Percentiles rank a stretch among this genome's conserved stretches.
These are phyloP conservation scores for Dichomitus squalens DNA, from an alignment of 1,284 basidiomycete species.

Conservation along the genomic window DNA sequence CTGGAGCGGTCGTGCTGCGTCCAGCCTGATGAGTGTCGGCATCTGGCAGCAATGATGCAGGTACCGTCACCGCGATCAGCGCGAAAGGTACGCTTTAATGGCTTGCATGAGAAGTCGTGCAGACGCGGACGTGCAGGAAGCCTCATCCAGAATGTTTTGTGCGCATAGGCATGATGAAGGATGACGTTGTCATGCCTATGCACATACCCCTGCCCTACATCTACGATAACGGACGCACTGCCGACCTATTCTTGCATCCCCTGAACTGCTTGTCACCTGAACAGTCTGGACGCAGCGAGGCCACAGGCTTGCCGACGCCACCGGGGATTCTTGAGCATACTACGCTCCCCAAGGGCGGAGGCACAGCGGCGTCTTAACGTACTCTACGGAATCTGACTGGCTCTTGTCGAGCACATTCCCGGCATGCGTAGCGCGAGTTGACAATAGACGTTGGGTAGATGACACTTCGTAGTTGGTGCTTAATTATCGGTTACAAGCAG, in stretches of 20 bases:
- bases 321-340: conserved; percentile 1
- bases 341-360: background rate
- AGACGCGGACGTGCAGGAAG: background rate
- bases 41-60: background rate
- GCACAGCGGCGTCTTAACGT: background rate
- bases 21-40: background rate
- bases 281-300: background rate
- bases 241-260: background rate
- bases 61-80: background rate
- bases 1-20: background rate
- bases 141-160: background rate
- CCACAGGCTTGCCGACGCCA: background rate
- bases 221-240: background rate
- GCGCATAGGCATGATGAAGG: background rate
- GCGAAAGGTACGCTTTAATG: background rate
- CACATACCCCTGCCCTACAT: background rate
- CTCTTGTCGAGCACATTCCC: background rate
- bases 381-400: background rate
- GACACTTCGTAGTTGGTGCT: no score
- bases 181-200: background rate
- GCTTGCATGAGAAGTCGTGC: background rate
- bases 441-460: background rate
- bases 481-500: no score
- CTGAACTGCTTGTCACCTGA: background rate
- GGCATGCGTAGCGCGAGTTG: background rate